Base-by-base conservation (phyloP, 805 yeast species). In the Ogataea philodendri region DNA sequence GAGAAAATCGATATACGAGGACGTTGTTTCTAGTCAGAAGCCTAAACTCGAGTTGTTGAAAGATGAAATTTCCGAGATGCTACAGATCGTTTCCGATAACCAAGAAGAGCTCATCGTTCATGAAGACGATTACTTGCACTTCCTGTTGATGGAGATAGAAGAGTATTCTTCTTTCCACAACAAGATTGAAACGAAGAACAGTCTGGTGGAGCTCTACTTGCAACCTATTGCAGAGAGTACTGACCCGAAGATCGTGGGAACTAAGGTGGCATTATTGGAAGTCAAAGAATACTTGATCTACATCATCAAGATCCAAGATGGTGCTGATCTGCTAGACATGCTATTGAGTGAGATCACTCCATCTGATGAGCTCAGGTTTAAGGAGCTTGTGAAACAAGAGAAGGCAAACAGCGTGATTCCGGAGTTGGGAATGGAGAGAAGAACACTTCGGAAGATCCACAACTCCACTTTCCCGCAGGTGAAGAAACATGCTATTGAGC, bases 231-330 rank as follows among this genome's bases (percentile, higher is more conserved):
- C 54, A 4, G 52, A 51, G 15, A 37, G 41, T 21, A 58, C 68
- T 1, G 66, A 66, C 42, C 70, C 72, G 32, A 67, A 64, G 15
- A 64, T 71, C 5, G 48, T 70, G 14, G 66, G 66, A 5, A 24
- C 22, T 33, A 50, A 39, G 37, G 39, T 82, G 5, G 60, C 85
- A 19, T 65, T 81, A 50, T 72, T 86, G 35, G 88, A 86, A 52
- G 87, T 84, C 1, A 90, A 90, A 57, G 67, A 95, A 44, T 82
- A 88, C 47, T 63, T 89, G n/a, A 62, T 83, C 10, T 87, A 87
- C 53, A 77, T 90, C 51, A 76, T 89, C 44, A 78, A 88, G 46
- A 84, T 93, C 5, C 97, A 93, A 64, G 80, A 78, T 44, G 67
- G 90, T 29, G 71, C 81, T 36, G 90, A 84, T 32, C 61, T 86